Evolutionary conservation across 345 rosid genomes (phyloP), one percentile per base, ranked within the genome.

Genomic region (Raphanus sativus): DNA sequence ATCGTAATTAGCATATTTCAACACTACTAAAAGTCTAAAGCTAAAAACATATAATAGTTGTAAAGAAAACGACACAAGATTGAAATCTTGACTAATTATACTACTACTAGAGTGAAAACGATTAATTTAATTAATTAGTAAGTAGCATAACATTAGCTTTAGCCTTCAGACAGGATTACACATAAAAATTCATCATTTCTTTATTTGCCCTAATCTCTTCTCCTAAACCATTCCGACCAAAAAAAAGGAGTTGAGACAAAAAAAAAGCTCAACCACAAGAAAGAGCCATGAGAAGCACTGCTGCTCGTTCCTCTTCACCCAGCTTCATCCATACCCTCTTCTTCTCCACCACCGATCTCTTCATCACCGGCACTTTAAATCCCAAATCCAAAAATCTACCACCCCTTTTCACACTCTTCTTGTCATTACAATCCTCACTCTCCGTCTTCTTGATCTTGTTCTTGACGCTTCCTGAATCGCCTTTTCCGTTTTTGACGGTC

Each of bases 241-340:
- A 71, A 70, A 63, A 64, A 59, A 29, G 9, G 30, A 50, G 62
- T 12, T 11, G 48, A 42, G 6, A 67, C 21, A 21, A 36, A 28
- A 11, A 83, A 38, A 85, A 67, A 85, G 2, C 94, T 32, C 85
- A 85, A 16, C 94, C 96, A 83, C 83, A 91, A 15, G 99, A 92
- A 1, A 95, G 82, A 40, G 99, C 86, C 98, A 95, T 92, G 56
- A 95, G 83, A 54, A 95, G 84, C 17, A 89, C 89, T 1, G 99
- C 99, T 1, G 98, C 99, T 83, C 85, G 89, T 73, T 95, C 99
- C n/a, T 80, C 83, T 80, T 89, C 99, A 1, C 98, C 97, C 2
- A 91, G 36, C 82, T 89, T 87, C 54, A 45, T 80, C 82, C 82
- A 84, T 73, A 89, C 6, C 52, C 88, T 77, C 78, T 84, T 87